These are phyloP conservation scores for Schwanniomyces pseudopolymorphus DNA, from an alignment of 805 yeast species.

Conservation along the genomic window DNA sequence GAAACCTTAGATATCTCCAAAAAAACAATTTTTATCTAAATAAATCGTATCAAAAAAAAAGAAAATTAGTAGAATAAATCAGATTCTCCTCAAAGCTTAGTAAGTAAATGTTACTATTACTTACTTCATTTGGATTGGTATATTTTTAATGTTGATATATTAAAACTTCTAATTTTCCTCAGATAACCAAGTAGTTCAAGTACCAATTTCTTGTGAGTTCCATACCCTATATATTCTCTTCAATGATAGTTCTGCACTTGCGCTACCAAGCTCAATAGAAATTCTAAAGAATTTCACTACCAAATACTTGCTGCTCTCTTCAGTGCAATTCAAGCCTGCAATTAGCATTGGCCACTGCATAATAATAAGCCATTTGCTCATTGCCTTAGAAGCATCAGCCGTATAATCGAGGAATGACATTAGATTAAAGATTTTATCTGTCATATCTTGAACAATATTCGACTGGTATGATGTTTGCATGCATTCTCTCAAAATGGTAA, in stretches of 20 bases:
- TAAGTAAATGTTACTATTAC: too few relatives aligned
- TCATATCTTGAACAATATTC: constrained; percentile 34
- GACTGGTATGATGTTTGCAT: constrained; percentile 30
- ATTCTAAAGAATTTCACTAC: constrained; percentile 42
- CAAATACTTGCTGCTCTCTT: constrained; percentile 28
- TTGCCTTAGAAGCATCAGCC: constrained; percentile 12
- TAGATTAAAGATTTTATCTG: constrained; percentile 26
- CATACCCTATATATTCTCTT: constrained; percentile 28
- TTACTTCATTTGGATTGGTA: too few relatives aligned
- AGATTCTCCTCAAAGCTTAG: too few relatives aligned
- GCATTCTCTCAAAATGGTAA: constrained; percentile 33
- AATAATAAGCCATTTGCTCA: constrained; percentile 35
- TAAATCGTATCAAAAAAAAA: too few relatives aligned
- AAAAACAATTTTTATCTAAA: constrained; percentile 12
- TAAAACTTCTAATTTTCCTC: too few relatives aligned
- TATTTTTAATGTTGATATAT: too few relatives aligned
- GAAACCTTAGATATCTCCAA: constrained; percentile 14
- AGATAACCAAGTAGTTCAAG: neutral
- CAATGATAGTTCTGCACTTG: constrained; percentile 45
- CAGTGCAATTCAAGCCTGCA: constrained; percentile 46
- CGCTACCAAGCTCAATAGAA: constrained; percentile 45
- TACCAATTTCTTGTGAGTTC: constrained; percentile 21
- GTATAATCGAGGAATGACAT: constrained; percentile 19
- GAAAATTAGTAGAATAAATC: too few relatives aligned
- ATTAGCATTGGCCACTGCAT: constrained; percentile 57